A percentile compares a stretch with the other conserved stretches of the same genome.
Evolutionary conservation across 306 rosid genomes (phyloP).

Genomic region (Casuarina cunninghamiana): DNA sequence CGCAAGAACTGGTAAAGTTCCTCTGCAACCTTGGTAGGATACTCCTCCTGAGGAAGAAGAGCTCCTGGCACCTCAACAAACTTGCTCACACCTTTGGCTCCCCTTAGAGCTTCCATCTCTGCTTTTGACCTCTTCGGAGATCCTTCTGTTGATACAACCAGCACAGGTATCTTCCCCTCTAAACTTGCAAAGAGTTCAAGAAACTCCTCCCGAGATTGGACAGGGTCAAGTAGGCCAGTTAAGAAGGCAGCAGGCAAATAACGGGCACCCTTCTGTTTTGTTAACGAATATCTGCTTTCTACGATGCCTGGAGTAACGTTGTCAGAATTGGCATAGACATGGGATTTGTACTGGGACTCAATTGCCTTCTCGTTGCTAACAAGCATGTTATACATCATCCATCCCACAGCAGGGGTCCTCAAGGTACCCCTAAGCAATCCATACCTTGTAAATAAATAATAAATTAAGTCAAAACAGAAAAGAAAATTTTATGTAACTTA

Average conservation of each 20-base stretch:
- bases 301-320: slow-evolving; percentile 76
- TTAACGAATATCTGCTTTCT: slow-evolving; percentile 76
- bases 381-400: slow-evolving; percentile 96
- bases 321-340: slow-evolving; percentile 82
- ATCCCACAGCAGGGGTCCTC: slow-evolving; percentile 96
- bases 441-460: slow-evolving; percentile 53
- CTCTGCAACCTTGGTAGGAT: slow-evolving; percentile 67
- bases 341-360: slow-evolving; percentile 91
- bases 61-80: slow-evolving; percentile 91
- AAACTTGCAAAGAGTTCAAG: slow-evolving; percentile 70
- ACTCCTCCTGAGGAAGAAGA: slow-evolving; percentile 97
- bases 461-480: not conserved
- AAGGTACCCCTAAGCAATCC: slow-evolving; percentile 87
- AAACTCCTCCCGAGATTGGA: slow-evolving; percentile 79
- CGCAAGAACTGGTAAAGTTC: slow-evolving; percentile 80
- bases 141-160: slow-evolving; percentile 71
- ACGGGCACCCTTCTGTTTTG: slow-evolving; percentile 76
- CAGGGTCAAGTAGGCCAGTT: slow-evolving; percentile 79
- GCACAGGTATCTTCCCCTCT: slow-evolving; percentile 64
- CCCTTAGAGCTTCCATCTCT: slow-evolving; percentile 92
- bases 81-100: slow-evolving; percentile 82
- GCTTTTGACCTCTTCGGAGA: slow-evolving; percentile 95
- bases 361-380: slow-evolving; percentile 91
- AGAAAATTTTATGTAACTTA: slow-evolving; percentile 5
- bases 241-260: slow-evolving; percentile 88